Evolutionary conservation across 768 basidiomycete species (phyloP), one percentile per base, ranked within the genome.

Genomic region (Pisolithus orientalis): DNA sequence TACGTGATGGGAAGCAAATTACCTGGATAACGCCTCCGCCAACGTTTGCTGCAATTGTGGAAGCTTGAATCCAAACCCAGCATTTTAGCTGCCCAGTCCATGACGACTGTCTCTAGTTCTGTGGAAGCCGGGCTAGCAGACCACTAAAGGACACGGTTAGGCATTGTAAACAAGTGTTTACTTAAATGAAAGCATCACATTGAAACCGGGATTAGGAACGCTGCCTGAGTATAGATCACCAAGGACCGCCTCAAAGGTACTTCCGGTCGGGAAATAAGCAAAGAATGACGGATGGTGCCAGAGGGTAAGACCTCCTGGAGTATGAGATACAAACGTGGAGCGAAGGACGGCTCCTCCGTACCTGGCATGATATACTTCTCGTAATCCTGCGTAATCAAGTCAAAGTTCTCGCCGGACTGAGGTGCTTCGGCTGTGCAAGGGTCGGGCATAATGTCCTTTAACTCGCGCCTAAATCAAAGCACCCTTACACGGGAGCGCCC

Each of bases 211-310:
- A 60, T 90, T 95, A 28, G 76, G 65, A 16, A 65, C 65, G 56
- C 84, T 85, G 13, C 76, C 80, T 0, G 91, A 75, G 57, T 91
- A 91, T n/a, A 96, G 68, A 56, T 96, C 94, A 5, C 80, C 94
- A 2, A 96, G 73, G 47, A 94, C 87, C 17, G 85, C 82, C 64
- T 86, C 88, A 59, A 90, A 91, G 0, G 83, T 89, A 49, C 80
- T 80, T 28, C 82, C 83, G 4, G 87, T 79, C 0, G 93, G 90
- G 63, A 87, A 95, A 67, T 88, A 95, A 1, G 84, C 92, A 59
- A 90, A 91, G 72, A 95, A 95, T 14, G 80, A 84, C 6, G 92
- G 90, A 56, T 92, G 89, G 62, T 92, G 89, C 94, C 94, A 97
- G 64, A 90, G 85, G 0, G 90, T 90, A 27, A 94, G 73, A 1